These are phyloP conservation scores for Botrytis fragariae DNA, from an alignment of 2,329 filamentous ascomycete species.

Conservation along the genomic window DNA sequence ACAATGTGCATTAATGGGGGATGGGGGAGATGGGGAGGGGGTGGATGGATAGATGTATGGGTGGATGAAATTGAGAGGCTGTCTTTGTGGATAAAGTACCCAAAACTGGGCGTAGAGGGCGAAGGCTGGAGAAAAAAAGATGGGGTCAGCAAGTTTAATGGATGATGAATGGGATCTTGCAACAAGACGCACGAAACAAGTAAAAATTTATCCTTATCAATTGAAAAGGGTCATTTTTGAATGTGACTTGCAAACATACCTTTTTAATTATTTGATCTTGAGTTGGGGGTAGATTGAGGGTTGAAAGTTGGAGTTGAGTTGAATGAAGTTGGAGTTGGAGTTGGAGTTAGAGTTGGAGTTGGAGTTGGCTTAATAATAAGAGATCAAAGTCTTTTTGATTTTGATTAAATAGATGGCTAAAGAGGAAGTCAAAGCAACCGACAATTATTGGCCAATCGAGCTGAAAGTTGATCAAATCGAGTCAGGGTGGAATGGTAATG, in stretches of 20 bases:
- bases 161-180: background rate
- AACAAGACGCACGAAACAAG: background rate
- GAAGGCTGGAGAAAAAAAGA: conserved; percentile 10
- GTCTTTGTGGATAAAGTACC: conserved; percentile 6
- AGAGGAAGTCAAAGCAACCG: background rate
- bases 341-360: background rate
- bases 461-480: background rate
- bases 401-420: background rate
- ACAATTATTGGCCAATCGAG: background rate
- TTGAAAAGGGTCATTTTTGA: background rate
- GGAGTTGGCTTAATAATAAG: background rate
- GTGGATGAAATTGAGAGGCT: conserved; percentile 5
- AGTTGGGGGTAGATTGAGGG: too few species aligned
- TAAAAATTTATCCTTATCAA: background rate
- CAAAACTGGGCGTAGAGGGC: background rate
- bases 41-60: background rate
- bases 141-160: background rate
- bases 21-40: background rate
- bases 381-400: background rate
- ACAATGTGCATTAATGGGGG: background rate
- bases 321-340: background rate
- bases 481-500: background rate
- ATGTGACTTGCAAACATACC: background rate
- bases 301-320: background rate
- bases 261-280: background rate